Evolutionary conservation across 176 grass and related monocot genomes (phyloP), one percentile per base, ranked within the genome.

Genomic region (Paspalum notatum): DNA sequence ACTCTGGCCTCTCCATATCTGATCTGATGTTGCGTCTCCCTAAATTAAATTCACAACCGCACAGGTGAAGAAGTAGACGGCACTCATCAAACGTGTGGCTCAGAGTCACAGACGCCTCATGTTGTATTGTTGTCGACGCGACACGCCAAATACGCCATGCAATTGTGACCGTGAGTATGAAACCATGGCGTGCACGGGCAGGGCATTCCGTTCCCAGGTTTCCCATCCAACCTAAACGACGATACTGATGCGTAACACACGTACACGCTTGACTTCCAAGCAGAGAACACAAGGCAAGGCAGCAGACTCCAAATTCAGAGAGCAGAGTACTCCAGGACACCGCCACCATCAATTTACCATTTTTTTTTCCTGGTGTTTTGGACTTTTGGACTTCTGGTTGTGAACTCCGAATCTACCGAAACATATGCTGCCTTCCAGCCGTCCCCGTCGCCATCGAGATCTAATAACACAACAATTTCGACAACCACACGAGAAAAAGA

Each of bases 331-430:
- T 27, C 64, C 17, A 32, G 32, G 32, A 32, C 32, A 32, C 32
- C 32, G 3, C 32, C 32, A n/a, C n/a, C n/a, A n/a, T n/a, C n/a
- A n/a, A n/a, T n/a, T n/a, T n/a, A n/a, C n/a, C n/a, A n/a, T n/a
- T n/a, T n/a, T n/a, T n/a, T n/a, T n/a, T n/a, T n/a, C n/a, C n/a
- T 56, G 13, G 21, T 0, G 18, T 45, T 4, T 24, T 56, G n/a
- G n/a, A n/a, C n/a, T n/a, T n/a, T n/a, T n/a, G n/a, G n/a, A n/a
- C n/a, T n/a, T n/a, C n/a, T 58, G 21, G 25, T 61, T 67, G 44
- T 32, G 12, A 43, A 45, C 70, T 60, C 45, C 12, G 62, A 77
- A 87, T 82, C 45, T 39, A 81, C 62, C 62, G n/a, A 81, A 43
- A 50, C 71, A 81, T 68, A 76, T 81, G 62, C 52, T 32, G 43